Evolutionary conservation across 345 rosid species (phyloP).

Genomic region (Salix brachista): DNA sequence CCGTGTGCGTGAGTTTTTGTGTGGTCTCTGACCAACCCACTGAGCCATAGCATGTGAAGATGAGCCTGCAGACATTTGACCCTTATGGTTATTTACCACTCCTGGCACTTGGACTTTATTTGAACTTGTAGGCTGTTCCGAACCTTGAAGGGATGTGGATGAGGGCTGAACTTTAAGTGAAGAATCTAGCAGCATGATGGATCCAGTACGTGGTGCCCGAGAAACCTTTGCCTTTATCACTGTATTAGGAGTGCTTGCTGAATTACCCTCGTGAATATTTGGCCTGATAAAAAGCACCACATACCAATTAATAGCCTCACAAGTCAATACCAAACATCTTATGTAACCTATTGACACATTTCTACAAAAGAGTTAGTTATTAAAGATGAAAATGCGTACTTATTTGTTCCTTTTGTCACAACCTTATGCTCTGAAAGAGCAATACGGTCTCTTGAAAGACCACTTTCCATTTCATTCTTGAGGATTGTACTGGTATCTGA

Average conservation of each 20-base stretch:
- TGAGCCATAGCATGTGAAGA: slow-evolving; percentile 77
- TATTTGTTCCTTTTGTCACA: slow-evolving; percentile 56
- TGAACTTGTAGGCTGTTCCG: slow-evolving; percentile 43
- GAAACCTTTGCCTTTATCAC: slow-evolving; percentile 60
- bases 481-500: slow-evolving; percentile 49
- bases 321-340: neutral
- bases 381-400: slow-evolving; percentile 44
- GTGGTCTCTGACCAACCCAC: slow-evolving; percentile 93
- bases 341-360: slow-evolving; percentile 1
- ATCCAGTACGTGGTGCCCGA: slow-evolving; percentile 62
- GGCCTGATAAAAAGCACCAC: slow-evolving; percentile 42
- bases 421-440: slow-evolving; percentile 50
- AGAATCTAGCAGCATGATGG: slow-evolving; percentile 61
- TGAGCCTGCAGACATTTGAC: slow-evolving; percentile 44
- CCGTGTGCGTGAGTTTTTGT: slow-evolving; percentile 78
- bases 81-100: slow-evolving; percentile 40
- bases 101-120: slow-evolving; percentile 37
- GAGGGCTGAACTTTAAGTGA: slow-evolving; percentile 52
- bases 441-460: slow-evolving; percentile 50
- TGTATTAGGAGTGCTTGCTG: slow-evolving; percentile 49
- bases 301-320: slow-evolving; percentile 18
- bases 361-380: neutral
- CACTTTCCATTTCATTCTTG: slow-evolving; percentile 59
- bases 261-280: slow-evolving; percentile 51
- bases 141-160: slow-evolving; percentile 59